Percentiles rank a stretch among this genome's conserved stretches.
These are phyloP conservation scores for Kokia cookei DNA, from an alignment of 441 rosid species.

Conservation along the genomic window DNA sequence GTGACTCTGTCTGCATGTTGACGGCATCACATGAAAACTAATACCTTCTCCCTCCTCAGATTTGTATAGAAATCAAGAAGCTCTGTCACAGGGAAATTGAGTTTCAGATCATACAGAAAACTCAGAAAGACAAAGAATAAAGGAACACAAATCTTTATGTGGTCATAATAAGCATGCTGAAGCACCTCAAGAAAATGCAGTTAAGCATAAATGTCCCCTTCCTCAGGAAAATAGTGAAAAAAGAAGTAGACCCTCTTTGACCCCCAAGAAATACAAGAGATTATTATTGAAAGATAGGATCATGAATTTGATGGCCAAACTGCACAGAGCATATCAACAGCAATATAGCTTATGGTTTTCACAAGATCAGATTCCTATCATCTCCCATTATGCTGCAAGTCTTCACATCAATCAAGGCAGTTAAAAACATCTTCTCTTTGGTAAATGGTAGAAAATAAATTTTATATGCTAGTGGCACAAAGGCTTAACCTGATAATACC, in stretches of 20 bases:
- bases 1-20: conserved; percentile 49
- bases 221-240: background rate
- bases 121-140: background rate
- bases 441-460: background rate
- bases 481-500: background rate
- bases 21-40: conserved; percentile 24
- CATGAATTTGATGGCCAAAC: background rate
- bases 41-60: conserved; percentile 23
- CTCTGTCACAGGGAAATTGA: conserved; percentile 4
- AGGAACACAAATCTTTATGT: background rate
- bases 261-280: background rate
- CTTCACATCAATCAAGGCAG: background rate
- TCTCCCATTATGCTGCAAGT: background rate
- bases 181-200: background rate
- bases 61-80: conserved; percentile 7
- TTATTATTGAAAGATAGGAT: background rate
- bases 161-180: background rate
- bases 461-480: background rate
- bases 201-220: background rate
- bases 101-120: background rate
- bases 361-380: background rate
- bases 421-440: background rate
- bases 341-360: background rate
- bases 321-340: background rate
- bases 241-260: background rate